Evolutionary conservation across 768 basidiomycete genomes (phyloP), one percentile per base, ranked within the genome.

Genomic region (Fibroporia radiculosa): DNA sequence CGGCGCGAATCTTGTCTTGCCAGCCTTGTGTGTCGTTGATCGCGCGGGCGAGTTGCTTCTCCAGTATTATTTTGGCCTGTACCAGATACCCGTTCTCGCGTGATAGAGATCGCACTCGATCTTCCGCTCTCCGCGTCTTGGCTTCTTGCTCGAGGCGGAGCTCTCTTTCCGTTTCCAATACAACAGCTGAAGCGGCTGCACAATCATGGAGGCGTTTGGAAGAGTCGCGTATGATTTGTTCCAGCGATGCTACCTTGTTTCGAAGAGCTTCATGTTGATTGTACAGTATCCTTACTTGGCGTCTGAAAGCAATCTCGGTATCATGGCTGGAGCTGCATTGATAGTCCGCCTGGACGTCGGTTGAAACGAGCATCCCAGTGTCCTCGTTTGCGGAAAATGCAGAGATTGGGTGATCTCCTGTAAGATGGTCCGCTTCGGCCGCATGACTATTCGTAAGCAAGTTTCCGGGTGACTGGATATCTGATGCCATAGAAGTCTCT

Each of bases 11-110:
- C 32, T 45, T 33, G 7, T 18, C 35, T 43, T 47, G 53, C 52
- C 54, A 56, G 2, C 42, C 47, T 18, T 47, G 44, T 6, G 41
- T 28, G 27, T 53, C 47, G 3, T 29, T 38, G n/a, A 43, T 31
- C 20, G 45, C 37, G 16, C 37, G 31, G 3, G 31, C 32, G 7
- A 51, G 36, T 13, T 45, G 19, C 43, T 37, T 18, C 18, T 48
- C 27, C 36, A 31, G 25, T 31, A 24, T 24, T 3, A 14, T 33
- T 25, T 37, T 44, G 2, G 41, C 42, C 16, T 26, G 42, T 10
- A 24, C n/a, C 4, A 44, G 22, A 23, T 20, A 6, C 4, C 32
- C 33, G 27, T 44, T 44, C 42, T 44, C 42, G 22, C 16, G 41
- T 27, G 7, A 34, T 12, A 32, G 40, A 16, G 19, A 14, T 31